Evolutionary conservation across 768 basidiomycete genomes (phyloP), one percentile per base, ranked within the genome.

Genomic region (Termitomyces sp.): DNA sequence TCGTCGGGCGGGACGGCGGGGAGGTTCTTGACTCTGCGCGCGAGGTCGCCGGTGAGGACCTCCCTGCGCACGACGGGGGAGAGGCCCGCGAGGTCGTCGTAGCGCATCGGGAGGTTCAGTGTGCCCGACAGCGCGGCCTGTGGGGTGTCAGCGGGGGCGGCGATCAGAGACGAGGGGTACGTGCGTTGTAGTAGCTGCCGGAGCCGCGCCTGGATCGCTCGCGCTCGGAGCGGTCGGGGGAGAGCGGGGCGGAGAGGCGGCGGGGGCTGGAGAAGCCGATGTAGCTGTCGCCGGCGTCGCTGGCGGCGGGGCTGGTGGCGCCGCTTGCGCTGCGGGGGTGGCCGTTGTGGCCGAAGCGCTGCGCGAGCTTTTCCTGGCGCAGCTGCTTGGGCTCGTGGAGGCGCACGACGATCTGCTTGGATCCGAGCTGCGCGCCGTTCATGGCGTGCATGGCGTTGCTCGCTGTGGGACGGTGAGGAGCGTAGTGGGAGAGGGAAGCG

Each of bases 351-450:
- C 82, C 83, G 65, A 90, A 92, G n/a, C 90, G 79, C 56, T 87
- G 86, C 14, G 91, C 91, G 9, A 94, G 77, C 63, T 94, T 93
- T 72, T 92, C 91, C 68, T 93, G 89, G 22, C 94, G 82, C n/a
- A 94, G 72, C 67, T 92, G 90, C 68, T 93, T 94, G 9, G 92
- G 93, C 70, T 95, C 94, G 63, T 95, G 92, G 53, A 95, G 73
- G 43, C 94, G 83, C 28, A 96, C 94, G 1, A 91, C 87, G 40
- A 96, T 78, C 54, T 88, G 84, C 67, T 94, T 92, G 14, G 78
- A 73, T 32, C 90, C 90, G 28, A 95, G 57, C 28, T 81, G 73
- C 14, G 73, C 68, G 16, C 92, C 91, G 56, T 95, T 92, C 92
- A 95, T 94, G 10, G 75, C 81, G 52, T 83, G 82, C 79, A 94